Base-by-base conservation (phyloP, 148 eudicot species). In the Amaranthus hypochondriacus region DNA sequence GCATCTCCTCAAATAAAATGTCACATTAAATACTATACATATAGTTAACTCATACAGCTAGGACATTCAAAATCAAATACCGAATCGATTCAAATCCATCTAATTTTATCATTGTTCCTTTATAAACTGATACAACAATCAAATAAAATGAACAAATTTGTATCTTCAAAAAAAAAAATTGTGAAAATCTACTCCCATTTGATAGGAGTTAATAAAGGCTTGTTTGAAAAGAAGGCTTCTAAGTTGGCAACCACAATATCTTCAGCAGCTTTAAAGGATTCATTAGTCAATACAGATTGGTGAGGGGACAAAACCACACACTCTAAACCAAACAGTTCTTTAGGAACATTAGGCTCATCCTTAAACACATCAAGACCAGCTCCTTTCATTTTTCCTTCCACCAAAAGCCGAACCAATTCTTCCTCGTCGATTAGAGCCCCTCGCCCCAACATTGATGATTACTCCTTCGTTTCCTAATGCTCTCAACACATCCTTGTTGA, bases 301-400 rank as follows among this genome's bases (percentile, higher is more conserved):
- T 93, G 98, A 11, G 94, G 88, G n/a, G 94, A 85, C 85, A 90
- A 59, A 6, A 90, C 98, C 73, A 90, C 98, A 69, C 88, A 87
- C 48, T 93, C 89, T 77, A 93, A 73, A 15, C 59, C 81, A 66
- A 85, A 80, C 58, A 93, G 73, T 84, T 90, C 96, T 69, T 71
- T 70, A 1, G 96, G 96, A 62, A 90, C 96, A 59, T 73, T 4
- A 48, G 96, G 98, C 72, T 90, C 98, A 9, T 89, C 65, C 80
- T 89, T 89, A 75, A 78, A 93, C 69, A 90, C 98, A 77, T 93
- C 98, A 52, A 93, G 88, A 49, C 96, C 94, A 15, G 89, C 96
- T 62, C 96, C 96, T 58, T 89, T 84, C 7, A 93, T 77, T 76
- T 84, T 78, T 56, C 92, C 89, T 51, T 75, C 63, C 54, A 85